Evolutionary conservation across 1,284 basidiomycete species (phyloP).

Genomic region (Ganoderma leucocontextum): DNA sequence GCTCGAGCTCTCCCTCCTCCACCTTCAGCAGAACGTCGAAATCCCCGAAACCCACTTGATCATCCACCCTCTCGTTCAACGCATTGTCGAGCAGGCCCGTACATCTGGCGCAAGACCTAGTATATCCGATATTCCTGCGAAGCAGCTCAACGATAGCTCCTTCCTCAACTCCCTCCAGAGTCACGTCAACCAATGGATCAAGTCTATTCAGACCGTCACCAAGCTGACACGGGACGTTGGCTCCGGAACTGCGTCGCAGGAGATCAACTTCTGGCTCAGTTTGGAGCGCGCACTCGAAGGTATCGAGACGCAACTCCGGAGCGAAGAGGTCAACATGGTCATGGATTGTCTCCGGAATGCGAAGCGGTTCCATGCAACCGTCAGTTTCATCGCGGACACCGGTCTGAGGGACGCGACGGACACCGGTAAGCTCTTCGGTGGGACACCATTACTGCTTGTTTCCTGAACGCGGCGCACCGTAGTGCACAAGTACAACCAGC

Average conservation of each 20-base stretch:
- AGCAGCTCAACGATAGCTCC: constrained; percentile 83
- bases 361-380: constrained; percentile 96
- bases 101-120: constrained; percentile 67
- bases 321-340: constrained; percentile 93
- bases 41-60: constrained; percentile 96
- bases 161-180: constrained; percentile 96
- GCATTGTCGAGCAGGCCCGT: constrained; percentile 85
- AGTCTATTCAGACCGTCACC: constrained; percentile 96
- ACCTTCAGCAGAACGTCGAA: constrained; percentile 98
- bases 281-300: constrained; percentile 93
- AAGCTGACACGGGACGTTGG: constrained; percentile 94
- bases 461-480: not conserved
- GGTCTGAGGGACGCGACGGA: constrained; percentile 94
- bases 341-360: constrained; percentile 96
- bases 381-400: constrained; percentile 98
- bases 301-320: constrained; percentile 91
- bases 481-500: constrained; percentile 97
- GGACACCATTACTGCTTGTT: not conserved
- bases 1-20: constrained; percentile 93
- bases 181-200: constrained; percentile 98
- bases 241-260: constrained; percentile 96
- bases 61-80: constrained; percentile 91
- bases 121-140: constrained; percentile 79
- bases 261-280: constrained; percentile 99
- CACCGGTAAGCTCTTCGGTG: constrained; percentile 60